Base-by-base conservation (phyloP, 306 rosid genomes). In the Lathyrus oleraceus region DNA sequence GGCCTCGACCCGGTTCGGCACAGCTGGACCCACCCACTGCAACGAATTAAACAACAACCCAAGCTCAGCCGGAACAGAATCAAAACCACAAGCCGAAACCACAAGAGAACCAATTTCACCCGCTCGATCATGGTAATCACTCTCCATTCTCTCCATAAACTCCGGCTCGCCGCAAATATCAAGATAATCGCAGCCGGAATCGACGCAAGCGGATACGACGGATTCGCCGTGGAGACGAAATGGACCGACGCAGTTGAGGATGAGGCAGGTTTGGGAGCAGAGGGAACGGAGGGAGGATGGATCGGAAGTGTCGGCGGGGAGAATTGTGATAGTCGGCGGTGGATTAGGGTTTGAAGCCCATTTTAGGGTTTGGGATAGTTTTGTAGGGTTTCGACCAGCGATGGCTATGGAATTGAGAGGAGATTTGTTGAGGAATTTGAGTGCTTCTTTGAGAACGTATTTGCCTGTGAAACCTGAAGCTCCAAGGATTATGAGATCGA, bases 161-260 rank as follows among this genome's bases (percentile, higher is more conserved):
- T 93, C 98, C 4, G 96, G 92, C 86, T 90, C 96, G 2, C 98
- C 96, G 19, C 84, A 85, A 14, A 93, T 90, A 59, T 90, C 98
- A 64, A 90, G 76, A 65, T 93, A 93, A 65, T 93, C 93, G 62
- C 91, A 86, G 2, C 96, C 96, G 0, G 86, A 19, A 5, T 74
- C 79, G 0, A 43, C 88, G 53, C 98, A 92, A 0, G 98, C 95
- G 2, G 88, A 78, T 0, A 86, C 96, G 8, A 92, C 95, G 0
- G 93, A 80, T 9, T 86, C 89, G 47, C 96, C 98, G 66, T 85
- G 83, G 82, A 74, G 93, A 73, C 96, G 96, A 63, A 92, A 92
- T 6, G 96, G 98, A 0, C 98, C 96, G 5, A 89, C 96, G 73
- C 98, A 92, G 78, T 87, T 92, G 86, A 92, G 96, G 38, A 92